Evolutionary conservation across 257 asterid species (phyloP).

Genomic region (Ballota nigra): DNA sequence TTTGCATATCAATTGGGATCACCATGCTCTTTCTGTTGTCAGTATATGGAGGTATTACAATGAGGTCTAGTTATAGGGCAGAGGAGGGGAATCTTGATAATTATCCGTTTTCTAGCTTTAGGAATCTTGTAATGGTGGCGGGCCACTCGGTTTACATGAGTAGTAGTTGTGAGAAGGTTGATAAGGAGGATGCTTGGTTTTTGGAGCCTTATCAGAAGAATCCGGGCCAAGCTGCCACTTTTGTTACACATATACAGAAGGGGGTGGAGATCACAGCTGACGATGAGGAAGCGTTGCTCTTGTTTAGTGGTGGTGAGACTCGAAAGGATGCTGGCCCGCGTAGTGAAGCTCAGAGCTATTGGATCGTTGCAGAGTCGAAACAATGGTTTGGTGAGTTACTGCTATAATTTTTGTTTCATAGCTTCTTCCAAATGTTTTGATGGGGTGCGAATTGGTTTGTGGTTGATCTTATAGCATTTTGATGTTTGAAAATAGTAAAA

Average conservation of each 20-base stretch:
- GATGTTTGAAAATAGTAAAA: conserved; percentile 14
- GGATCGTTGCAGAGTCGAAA: conserved; percentile 88
- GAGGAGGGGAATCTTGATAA: conserved; percentile 39
- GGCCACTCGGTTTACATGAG: conserved; percentile 97
- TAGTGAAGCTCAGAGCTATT: conserved; percentile 97
- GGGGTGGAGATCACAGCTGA: conserved; percentile 67
- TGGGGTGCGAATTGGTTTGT: background rate
- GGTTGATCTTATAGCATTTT: conserved; percentile 4
- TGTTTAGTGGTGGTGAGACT: conserved; percentile 98
- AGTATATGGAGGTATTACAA: conserved; percentile 33
- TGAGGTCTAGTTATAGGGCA: conserved; percentile 39
- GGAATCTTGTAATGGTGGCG: conserved; percentile 95
- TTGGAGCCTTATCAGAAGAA: conserved; percentile 89
- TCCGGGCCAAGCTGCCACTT: conserved; percentile 96
- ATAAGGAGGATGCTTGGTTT: conserved; percentile 90
- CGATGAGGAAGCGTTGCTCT: conserved; percentile 68
- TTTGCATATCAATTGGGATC: conserved; percentile 50
- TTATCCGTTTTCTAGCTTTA: conserved; percentile 59
- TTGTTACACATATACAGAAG: conserved; percentile 74
- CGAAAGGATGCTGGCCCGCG: conserved; percentile 93
- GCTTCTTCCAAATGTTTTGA: conserved; percentile 8
- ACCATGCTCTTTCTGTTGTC: conserved; percentile 47
- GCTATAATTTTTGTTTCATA: background rate
- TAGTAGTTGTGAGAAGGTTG: conserved; percentile 83
- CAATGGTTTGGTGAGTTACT: conserved; percentile 91